A percentile compares a stretch with the other conserved stretches of the same genome.
These are phyloP conservation scores for Chalaropsis thielavioides DNA, from an alignment of 2,329 filamentous ascomycete genomes.

Conservation along the genomic window DNA sequence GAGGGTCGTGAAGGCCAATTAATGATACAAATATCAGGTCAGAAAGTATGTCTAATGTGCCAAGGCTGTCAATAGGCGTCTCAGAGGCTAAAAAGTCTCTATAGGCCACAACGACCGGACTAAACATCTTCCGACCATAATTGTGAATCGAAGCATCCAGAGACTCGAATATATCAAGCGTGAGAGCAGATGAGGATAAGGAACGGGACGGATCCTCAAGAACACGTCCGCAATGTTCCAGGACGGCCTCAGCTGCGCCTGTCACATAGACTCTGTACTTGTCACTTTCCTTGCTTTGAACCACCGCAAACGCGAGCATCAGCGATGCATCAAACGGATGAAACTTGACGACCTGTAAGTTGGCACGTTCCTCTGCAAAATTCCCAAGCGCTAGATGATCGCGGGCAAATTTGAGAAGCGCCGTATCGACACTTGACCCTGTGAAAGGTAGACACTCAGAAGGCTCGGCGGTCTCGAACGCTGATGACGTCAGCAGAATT, in stretches of 20 bases:
- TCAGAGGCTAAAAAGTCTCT: constrained; percentile 42
- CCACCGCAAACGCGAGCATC: constrained; percentile 43
- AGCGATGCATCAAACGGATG: constrained; percentile 40
- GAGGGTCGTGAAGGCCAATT: constrained; percentile 54
- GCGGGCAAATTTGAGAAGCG: constrained; percentile 35
- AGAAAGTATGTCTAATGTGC: constrained; percentile 18
- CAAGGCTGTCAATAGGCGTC: constrained; percentile 27
- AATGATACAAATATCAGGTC: constrained; percentile 30
- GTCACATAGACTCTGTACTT: constrained; percentile 40
- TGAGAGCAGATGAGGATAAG: constrained; percentile 22
- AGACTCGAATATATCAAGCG: constrained; percentile 24
- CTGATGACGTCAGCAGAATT: constrained; percentile 37
- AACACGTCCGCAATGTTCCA: constrained; percentile 31
- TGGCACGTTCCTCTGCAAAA: constrained; percentile 33
- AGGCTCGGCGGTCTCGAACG: constrained; percentile 34
- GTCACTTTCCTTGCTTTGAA: constrained; percentile 30
- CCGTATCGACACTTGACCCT: constrained; percentile 42
- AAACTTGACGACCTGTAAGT: constrained; percentile 33
- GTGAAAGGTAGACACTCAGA: constrained; percentile 29
- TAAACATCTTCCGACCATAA: constrained; percentile 52
- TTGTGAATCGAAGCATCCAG: constrained; percentile 26
- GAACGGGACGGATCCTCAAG: constrained; percentile 31
- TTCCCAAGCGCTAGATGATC: constrained; percentile 35
- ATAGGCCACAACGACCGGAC: constrained; percentile 52
- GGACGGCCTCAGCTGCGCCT: constrained; percentile 42